These are phyloP conservation scores for Fusarium paranaense DNA, from an alignment of 2,329 filamentous ascomycete species.

Conservation along the genomic window DNA sequence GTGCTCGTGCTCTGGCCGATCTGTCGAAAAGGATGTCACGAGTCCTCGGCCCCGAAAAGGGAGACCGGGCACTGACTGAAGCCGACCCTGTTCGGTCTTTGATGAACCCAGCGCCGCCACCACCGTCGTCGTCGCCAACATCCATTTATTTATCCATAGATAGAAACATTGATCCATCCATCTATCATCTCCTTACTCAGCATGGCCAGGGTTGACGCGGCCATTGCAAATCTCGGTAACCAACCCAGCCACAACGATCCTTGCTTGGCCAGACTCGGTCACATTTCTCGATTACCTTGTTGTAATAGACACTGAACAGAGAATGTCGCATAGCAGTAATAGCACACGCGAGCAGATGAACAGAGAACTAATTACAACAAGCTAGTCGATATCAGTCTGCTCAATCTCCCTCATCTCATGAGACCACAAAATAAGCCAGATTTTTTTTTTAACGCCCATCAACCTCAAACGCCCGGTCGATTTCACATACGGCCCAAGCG, in stretches of 20 bases:
- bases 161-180: slow-evolving; percentile 29
- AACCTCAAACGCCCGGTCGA: slow-evolving; percentile 30
- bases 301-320: not conserved
- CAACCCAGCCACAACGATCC: slow-evolving; percentile 21
- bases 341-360: not conserved
- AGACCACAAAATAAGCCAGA: not conserved
- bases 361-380: not conserved
- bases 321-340: not conserved
- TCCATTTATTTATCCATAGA: slow-evolving; percentile 25
- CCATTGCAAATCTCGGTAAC: slow-evolving; percentile 42
- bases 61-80: slow-evolving; percentile 19
- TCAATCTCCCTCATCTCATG: not conserved
- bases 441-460: slow-evolving; percentile 8
- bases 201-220: slow-evolving; percentile 10
- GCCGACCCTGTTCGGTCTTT: slow-evolving; percentile 1
- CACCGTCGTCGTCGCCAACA: slow-evolving; percentile 16
- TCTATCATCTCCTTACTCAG: not conserved
- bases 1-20: not conserved
- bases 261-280: slow-evolving; percentile 2
- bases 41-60: slow-evolving; percentile 8
- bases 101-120: slow-evolving; percentile 25
- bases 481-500: slow-evolving; percentile 4
- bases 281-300: slow-evolving; percentile 10
- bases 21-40: not conserved
- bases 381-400: not conserved